These are phyloP conservation scores for Ilyonectria sp. DNA, from an alignment of 2,329 filamentous ascomycete species.

Conservation along the genomic window DNA sequence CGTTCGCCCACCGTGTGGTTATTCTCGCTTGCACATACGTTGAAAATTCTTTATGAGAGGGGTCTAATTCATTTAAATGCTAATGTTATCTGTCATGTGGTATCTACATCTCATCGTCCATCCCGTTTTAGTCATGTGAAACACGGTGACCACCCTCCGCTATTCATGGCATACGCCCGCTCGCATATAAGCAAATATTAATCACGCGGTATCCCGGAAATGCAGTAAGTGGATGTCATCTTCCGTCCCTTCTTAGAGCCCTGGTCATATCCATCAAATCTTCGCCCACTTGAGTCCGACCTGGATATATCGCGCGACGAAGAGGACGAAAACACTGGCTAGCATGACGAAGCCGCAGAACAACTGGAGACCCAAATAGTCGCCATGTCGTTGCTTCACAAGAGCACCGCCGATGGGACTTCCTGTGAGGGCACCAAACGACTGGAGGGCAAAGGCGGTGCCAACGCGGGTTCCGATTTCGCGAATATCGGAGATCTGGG, in stretches of 20 bases:
- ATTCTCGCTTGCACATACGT: neutral
- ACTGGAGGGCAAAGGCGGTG: conserved; percentile 72
- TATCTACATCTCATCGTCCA: conserved; percentile 13
- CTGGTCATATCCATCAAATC: conserved; percentile 44
- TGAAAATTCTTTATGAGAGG: neutral
- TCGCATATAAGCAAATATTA: conserved; percentile 2
- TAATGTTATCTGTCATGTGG: conserved; percentile 3
- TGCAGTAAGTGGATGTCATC: neutral
- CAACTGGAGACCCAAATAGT: conserved; percentile 73
- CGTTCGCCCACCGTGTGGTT: neutral
- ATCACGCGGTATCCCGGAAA: neutral
- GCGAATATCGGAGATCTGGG: conserved; percentile 79
- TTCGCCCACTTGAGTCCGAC: conserved; percentile 54
- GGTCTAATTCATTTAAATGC: conserved; percentile 6
- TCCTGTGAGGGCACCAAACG: conserved; percentile 76
- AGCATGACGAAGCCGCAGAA: conserved; percentile 72
- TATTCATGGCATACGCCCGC: conserved; percentile 11
- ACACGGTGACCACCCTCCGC: neutral
- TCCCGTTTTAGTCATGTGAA: conserved; percentile 3
- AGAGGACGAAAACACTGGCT: conserved; percentile 47
- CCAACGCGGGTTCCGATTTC: conserved; percentile 80
- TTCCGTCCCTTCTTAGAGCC: neutral
- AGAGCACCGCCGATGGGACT: conserved; percentile 78
- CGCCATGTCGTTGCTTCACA: conserved; percentile 65
- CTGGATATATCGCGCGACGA: conserved; percentile 53